Evolutionary conservation across 2,329 filamentous ascomycete species (phyloP).

Genomic region (Hymenoscyphus fructigenus): DNA sequence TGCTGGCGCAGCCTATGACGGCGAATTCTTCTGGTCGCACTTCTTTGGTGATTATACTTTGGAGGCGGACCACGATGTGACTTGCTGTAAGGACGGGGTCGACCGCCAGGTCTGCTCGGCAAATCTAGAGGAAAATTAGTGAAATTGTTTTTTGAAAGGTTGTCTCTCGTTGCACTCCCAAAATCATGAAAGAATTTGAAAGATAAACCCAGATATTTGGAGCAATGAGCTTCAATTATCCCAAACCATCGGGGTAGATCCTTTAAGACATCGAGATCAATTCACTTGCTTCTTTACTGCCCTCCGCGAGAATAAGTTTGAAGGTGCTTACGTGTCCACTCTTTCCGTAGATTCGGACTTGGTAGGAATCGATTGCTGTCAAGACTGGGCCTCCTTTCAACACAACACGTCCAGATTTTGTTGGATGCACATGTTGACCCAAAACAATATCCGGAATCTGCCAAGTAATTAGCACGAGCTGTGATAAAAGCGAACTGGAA

Average conservation of each 20-base stretch:
- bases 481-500: too few relatives aligned
- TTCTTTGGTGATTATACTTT: conserved; percentile 42
- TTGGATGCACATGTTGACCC: conserved; percentile 52
- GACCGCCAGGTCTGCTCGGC: conserved; percentile 42
- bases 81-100: conserved; percentile 49
- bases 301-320: too few relatives aligned
- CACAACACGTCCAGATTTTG: conserved; percentile 39
- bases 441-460: conserved; percentile 50
- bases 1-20: conserved; percentile 45
- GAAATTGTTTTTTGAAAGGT: too few relatives aligned
- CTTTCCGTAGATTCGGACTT: conserved; percentile 42
- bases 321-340: conserved; percentile 42
- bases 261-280: too few relatives aligned
- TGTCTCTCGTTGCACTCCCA: too few relatives aligned
- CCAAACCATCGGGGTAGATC: too few relatives aligned
- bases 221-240: too few relatives aligned
- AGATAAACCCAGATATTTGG: too few relatives aligned
- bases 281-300: too few relatives aligned
- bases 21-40: conserved; percentile 42
- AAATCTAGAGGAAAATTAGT: too few relatives aligned
- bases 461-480: too few relatives aligned
- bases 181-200: too few relatives aligned
- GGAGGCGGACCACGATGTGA: conserved; percentile 42
- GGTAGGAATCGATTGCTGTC: conserved; percentile 39
- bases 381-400: conserved; percentile 37